Conservation (phyloP, 23 red algal genomes). For the Pyropia haitanensis region DNA sequence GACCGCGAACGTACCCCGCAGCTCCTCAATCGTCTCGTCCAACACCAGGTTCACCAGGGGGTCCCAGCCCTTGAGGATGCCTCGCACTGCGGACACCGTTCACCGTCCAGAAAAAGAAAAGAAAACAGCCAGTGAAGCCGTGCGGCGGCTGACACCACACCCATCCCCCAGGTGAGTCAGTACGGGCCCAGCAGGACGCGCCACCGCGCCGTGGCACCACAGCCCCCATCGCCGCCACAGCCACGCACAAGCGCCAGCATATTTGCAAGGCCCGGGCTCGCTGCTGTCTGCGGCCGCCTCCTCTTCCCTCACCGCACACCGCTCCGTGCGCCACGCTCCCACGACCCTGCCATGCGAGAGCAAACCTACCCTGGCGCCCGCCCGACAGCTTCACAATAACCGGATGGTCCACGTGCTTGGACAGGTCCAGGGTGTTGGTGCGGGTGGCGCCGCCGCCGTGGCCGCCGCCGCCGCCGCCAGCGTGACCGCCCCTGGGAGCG, state of each 20-base stretch:
- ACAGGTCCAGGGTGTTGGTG: constrained; percentile 42
- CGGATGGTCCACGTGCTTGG: constrained; percentile 38
- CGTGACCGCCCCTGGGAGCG: too few species aligned
- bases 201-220: background rate
- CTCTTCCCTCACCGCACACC: background rate
- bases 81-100: constrained; percentile 13
- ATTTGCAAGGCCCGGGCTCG: background rate
- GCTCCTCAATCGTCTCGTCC: constrained; percentile 80
- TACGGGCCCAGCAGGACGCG: too few species aligned
- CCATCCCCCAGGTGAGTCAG: too few species aligned
- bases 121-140: too few species aligned
- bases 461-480: too few species aligned
- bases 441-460: too few species aligned
- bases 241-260: background rate
- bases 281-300: background rate
- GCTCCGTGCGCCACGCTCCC: background rate
- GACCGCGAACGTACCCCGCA: constrained; percentile 42
- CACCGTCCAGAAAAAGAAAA: background rate
- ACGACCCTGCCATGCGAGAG: background rate
- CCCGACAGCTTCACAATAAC: constrained; percentile 78
- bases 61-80: constrained; percentile 89
- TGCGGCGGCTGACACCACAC: too few species aligned
- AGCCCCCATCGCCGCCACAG: background rate
- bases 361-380: constrained; percentile 41
- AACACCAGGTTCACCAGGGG: constrained; percentile 88